Evolutionary conservation across 192 early-diverging fungal species (phyloP).

Genomic region (Backusella morwellensis): DNA sequence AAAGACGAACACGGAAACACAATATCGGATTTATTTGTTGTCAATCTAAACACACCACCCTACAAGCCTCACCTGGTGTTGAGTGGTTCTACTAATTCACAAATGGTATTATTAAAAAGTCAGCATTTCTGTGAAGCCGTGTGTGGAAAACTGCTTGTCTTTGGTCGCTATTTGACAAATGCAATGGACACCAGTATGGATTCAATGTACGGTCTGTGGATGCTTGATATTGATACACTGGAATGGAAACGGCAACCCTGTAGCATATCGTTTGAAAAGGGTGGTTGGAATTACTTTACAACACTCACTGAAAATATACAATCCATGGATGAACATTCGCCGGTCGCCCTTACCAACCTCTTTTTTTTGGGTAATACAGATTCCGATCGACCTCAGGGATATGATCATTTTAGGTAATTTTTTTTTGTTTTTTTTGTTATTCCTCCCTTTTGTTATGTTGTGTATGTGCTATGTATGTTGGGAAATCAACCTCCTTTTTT

Average conservation of each 20-base stretch:
- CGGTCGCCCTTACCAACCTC: conserved; percentile 33
- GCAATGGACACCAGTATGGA: conserved; percentile 3
- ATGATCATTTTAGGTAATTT: conserved; percentile 49
- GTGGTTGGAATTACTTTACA: conserved; percentile 60
- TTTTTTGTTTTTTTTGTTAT: neutral
- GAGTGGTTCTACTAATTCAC: conserved; percentile 30
- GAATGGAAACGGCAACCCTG: conserved; percentile 55
- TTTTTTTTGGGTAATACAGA: conserved; percentile 56
- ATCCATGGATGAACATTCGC: conserved; percentile 30
- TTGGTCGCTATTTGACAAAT: conserved; percentile 45
- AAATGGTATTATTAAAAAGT: conserved; percentile 52
- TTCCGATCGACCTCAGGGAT: conserved; percentile 50
- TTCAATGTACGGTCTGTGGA: conserved; percentile 55
- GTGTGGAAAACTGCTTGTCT: conserved; percentile 52
- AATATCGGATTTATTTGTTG: conserved; percentile 49
- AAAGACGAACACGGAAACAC: conserved; percentile 51
- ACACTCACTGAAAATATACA: conserved; percentile 36
- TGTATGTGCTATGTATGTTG: neutral
- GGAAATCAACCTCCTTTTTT: conserved; percentile 6
- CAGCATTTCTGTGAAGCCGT: conserved; percentile 61
- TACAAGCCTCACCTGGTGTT: conserved; percentile 41
- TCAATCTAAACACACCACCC: conserved; percentile 43
- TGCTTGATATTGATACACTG: conserved; percentile 55
- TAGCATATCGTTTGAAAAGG: conserved; percentile 40
- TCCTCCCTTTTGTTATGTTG: neutral